A percentile compares a stretch with the other conserved stretches of the same genome.
Evolutionary conservation across 228 moss, liverwort and hornwort species (phyloP).

Genomic region (Sphagnum magellanicum): DNA sequence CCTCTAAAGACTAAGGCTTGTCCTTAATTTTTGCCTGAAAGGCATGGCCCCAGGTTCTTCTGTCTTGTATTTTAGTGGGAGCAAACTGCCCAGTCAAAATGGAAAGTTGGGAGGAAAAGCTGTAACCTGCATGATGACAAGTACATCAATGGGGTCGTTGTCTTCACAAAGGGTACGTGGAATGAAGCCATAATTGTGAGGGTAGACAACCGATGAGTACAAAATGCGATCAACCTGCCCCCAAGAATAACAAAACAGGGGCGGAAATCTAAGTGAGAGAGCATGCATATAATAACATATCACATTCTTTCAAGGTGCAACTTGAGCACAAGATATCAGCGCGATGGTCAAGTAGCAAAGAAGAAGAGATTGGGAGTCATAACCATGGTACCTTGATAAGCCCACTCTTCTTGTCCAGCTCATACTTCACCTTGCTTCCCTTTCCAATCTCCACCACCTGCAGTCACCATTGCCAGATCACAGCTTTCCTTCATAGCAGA

Average conservation of each 20-base stretch:
- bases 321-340: too few relatives aligned
- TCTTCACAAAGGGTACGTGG: slow-evolving; percentile 94
- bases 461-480: background rate
- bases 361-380: too few relatives aligned
- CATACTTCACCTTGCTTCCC: slow-evolving; percentile 31
- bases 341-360: too few relatives aligned
- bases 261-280: too few relatives aligned
- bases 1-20: too few relatives aligned
- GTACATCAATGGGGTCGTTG: slow-evolving; percentile 84
- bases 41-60: too few relatives aligned
- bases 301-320: too few relatives aligned
- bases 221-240: slow-evolving; percentile 53
- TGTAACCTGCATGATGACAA: slow-evolving; percentile 81
- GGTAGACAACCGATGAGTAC: slow-evolving; percentile 89
- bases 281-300: too few relatives aligned
- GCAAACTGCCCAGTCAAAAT: too few relatives aligned
- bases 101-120: background rate
- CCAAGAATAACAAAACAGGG: background rate
- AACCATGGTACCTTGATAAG: slow-evolving; percentile 17
- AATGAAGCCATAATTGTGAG: slow-evolving; percentile 95
- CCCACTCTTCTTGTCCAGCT: slow-evolving; percentile 25
- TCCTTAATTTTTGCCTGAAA: too few relatives aligned
- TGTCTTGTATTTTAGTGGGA: too few relatives aligned
- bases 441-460: slow-evolving; percentile 29
- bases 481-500: too few relatives aligned